phyloP scores from a whole-genome alignment of 805 yeast genomes.

The Komagataella pseudopastoris region DNA sequence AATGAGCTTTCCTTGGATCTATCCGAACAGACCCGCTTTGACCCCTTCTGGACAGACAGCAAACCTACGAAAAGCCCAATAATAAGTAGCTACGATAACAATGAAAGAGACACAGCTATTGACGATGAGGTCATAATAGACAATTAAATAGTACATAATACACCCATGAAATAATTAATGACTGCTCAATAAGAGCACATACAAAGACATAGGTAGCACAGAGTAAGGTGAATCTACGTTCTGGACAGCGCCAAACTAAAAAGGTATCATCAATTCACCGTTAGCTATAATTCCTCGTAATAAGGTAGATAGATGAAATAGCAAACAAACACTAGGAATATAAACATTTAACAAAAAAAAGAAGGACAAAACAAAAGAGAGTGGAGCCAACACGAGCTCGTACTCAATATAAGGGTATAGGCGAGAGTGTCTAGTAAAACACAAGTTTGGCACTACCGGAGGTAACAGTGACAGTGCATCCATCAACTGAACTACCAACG shows the following conservation, averaged over 20 bases:
- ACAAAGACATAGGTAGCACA: too few relatives aligned
- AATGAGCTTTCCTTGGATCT: not conserved
- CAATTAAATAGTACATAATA: too few relatives aligned
- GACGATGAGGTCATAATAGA: not conserved
- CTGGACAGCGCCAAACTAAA: not conserved
- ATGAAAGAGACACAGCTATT: not conserved
- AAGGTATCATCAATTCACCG: not conserved
- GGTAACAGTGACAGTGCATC: constrained; percentile 55
- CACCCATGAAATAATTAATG: not conserved
- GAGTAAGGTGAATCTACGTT: not conserved
- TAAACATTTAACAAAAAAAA: not conserved
- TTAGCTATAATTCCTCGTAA: not conserved
- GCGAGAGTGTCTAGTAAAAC: constrained; percentile 10
- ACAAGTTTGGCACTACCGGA: constrained; percentile 20
- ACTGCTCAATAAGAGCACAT: not conserved
- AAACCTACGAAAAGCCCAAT: not conserved
- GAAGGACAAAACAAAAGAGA: not conserved
- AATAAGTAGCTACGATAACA: not conserved
- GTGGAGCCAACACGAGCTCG: not conserved
- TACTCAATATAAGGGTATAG: not conserved
- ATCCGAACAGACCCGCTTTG: not conserved
- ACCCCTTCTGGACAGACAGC: not conserved
- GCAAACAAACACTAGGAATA: not conserved
- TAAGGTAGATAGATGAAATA: not conserved
- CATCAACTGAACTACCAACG: constrained; percentile 52